Conservation (phyloP, 2,329 filamentous ascomycete genomes). For the Berkeleyomyces rouxiae region DNA sequence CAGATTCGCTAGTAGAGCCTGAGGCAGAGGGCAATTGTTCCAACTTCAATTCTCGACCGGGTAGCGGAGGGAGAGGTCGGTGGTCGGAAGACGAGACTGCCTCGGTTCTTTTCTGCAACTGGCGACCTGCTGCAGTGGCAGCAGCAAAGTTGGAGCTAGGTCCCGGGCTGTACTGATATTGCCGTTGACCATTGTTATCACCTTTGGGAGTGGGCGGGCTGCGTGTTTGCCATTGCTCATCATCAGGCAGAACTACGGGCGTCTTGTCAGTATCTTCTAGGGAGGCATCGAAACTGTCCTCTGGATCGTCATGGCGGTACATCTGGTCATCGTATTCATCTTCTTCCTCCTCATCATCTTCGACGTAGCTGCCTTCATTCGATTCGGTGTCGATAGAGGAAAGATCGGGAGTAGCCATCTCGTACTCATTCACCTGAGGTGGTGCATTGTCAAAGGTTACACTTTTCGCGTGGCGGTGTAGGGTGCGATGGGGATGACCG, state of each 20-base stretch:
- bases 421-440: constrained; percentile 92
- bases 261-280: constrained; percentile 94
- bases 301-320: constrained; percentile 26
- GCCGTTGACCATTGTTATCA: constrained; percentile 41
- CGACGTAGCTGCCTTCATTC: constrained; percentile 84
- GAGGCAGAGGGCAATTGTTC: constrained; percentile 15
- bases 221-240: constrained; percentile 52
- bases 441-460: constrained; percentile 92
- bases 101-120: constrained; percentile 46
- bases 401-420: constrained; percentile 93
- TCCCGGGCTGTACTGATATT: constrained; percentile 50
- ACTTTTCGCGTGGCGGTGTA: constrained; percentile 82
- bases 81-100: constrained; percentile 64
- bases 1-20: constrained; percentile 23
- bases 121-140: constrained; percentile 32
- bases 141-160: constrained; percentile 29
- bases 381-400: constrained; percentile 82
- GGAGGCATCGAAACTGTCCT: constrained; percentile 91
- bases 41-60: constrained; percentile 31
- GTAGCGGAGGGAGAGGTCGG: constrained; percentile 73
- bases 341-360: constrained; percentile 58
- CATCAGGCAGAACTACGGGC: constrained; percentile 89
- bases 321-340: constrained; percentile 53
- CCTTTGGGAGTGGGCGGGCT: constrained; percentile 20
- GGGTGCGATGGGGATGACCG: constrained; percentile 44